phyloP scores from a whole-genome alignment of 768 basidiomycete species.

The Phylloporus sp. region DNA sequence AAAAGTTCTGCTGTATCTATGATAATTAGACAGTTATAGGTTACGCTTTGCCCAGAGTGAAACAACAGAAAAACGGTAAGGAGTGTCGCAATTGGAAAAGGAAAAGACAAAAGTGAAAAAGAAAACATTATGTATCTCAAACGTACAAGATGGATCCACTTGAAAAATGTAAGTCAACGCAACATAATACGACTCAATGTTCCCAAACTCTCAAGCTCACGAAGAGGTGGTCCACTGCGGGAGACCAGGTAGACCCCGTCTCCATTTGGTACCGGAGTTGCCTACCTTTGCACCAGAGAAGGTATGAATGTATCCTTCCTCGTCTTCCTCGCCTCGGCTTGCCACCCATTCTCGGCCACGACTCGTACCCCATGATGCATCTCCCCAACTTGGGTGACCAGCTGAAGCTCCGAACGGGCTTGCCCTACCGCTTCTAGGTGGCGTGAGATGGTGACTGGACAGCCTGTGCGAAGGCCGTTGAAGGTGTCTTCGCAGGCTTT shows the following conservation, averaged over 20 bases:
- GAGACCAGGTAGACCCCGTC: slow-evolving; percentile 32
- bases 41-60: slow-evolving; percentile 9
- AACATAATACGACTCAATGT: neutral
- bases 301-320: slow-evolving; percentile 24
- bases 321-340: slow-evolving; percentile 27
- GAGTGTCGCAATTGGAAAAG: neutral
- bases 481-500: slow-evolving; percentile 64
- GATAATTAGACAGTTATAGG: slow-evolving; percentile 13
- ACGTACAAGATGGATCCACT: slow-evolving; percentile 11
- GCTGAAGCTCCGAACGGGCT: slow-evolving; percentile 14
- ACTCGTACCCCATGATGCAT: slow-evolving; percentile 21
- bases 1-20: slow-evolving; percentile 23
- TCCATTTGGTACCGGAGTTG: slow-evolving; percentile 25
- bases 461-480: slow-evolving; percentile 20
- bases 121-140: slow-evolving; percentile 7
- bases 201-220: slow-evolving; percentile 8
- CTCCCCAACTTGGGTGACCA: slow-evolving; percentile 13
- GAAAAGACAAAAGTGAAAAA: neutral
- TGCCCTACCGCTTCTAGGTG: slow-evolving; percentile 15
- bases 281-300: slow-evolving; percentile 21
- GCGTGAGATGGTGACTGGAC: slow-evolving; percentile 11
- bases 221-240: slow-evolving; percentile 28
- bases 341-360: slow-evolving; percentile 25
- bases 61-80: slow-evolving; percentile 4
- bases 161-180: slow-evolving; percentile 6